Evolutionary conservation across 139 green algal genomes (phyloP).

Genomic region (Chlorella sp.): DNA sequence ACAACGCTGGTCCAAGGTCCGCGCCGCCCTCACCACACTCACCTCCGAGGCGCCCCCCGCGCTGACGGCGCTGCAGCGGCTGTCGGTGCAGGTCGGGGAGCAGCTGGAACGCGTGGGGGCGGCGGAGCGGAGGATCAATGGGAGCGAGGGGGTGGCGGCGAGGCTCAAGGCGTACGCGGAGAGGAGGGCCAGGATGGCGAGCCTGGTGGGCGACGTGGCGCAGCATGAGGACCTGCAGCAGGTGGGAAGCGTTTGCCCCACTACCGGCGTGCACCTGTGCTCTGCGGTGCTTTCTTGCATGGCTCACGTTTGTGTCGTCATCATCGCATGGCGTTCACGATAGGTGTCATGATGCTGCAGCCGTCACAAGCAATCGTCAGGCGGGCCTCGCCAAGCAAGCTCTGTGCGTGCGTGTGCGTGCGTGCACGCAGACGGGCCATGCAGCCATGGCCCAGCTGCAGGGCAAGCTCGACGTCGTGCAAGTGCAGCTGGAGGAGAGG

Average conservation of each 20-base stretch:
- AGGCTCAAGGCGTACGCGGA: constrained; percentile 6
- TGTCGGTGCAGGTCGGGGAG: background rate
- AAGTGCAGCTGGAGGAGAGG: background rate
- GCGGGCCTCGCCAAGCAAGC: too few species aligned
- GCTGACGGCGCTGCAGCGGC: constrained; percentile 1
- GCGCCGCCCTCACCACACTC: background rate
- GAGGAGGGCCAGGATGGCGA: constrained; percentile 7
- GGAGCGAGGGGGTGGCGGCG: background rate
- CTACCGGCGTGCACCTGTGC: too few species aligned
- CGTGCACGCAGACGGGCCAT: constrained; percentile 9
- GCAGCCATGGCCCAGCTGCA: constrained; percentile 14
- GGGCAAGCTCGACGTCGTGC: constrained; percentile 12
- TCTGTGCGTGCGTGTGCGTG: background rate
- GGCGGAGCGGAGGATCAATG: constrained; percentile 18
- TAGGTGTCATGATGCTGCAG: too few species aligned
- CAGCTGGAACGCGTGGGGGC: constrained; percentile 9
- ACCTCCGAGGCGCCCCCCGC: background rate
- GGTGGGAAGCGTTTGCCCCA: too few species aligned
- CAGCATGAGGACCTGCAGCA: constrained; percentile 20
- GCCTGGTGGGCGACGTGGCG: constrained; percentile 8
- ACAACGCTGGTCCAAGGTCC: constrained; percentile 22
- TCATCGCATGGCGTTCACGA: too few species aligned
- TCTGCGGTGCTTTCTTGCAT: too few species aligned
- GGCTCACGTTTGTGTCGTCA: too few species aligned
- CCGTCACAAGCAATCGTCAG: too few species aligned